Base-by-base conservation (phyloP, 2,329 filamentous ascomycete genomes). In the Aspergillus pseudoterreus region DNA sequence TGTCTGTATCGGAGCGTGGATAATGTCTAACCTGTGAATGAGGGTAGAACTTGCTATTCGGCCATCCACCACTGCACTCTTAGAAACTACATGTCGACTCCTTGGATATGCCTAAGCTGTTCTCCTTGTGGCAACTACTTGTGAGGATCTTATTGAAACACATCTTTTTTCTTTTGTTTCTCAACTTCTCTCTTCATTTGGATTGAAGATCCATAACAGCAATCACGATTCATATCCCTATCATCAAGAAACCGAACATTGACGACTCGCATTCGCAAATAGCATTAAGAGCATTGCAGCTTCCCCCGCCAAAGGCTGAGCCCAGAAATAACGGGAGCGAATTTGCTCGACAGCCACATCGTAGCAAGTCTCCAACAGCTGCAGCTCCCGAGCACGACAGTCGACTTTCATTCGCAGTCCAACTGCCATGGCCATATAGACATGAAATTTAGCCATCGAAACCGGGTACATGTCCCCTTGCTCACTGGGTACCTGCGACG, bases 391-490 rank as follows among this genome's bases (percentile, higher is more conserved):
- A 4, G 38, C 22, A 11, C 45, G 4, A 10, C 33, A 42, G 2
- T 51, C 48, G 14, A 9, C 10, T 22, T 55, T 50, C 39, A 57
- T 45, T 19, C 43, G 39, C 19, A 57, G 35, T 3, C 19, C 50
- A 22, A 55, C 38, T 6, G 55, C 55, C 55, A 55, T 55, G 1
- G 52, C 53, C 55, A 57, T 55, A 35, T 55, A 52, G 8, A 57
- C 53, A 2, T 55, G 55, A 17, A 55, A 57, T 8, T 48, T 49
- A 4, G 55, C 55, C 50, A 57, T 55, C 1, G 55, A 48, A 2
- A 38, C 33, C 1, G 45, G n/a, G 17, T 44, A 53, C 10, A 30
- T 2, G 11, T 14, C 14, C 10, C 27, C 6, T 1, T 24, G 36
- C 2, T 2, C 32, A 15, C 19, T 3, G 3, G 47, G 3, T 11